Evolutionary conservation across 2,329 filamentous ascomycete species (phyloP).

Genomic region (Ceratocystis harringtonii): DNA sequence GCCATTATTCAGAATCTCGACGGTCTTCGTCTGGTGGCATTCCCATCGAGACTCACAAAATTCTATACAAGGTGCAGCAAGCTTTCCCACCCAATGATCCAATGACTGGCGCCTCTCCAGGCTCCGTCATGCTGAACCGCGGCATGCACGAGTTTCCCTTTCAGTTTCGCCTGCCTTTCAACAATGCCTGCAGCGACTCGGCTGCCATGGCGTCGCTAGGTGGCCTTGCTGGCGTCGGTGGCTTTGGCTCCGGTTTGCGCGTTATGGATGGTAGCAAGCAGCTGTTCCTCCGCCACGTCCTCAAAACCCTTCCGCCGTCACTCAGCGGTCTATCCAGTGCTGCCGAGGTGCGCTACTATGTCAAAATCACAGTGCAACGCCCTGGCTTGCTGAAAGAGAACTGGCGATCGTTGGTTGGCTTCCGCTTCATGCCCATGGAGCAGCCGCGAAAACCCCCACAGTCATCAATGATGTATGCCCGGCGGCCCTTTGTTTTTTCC

Average conservation of each 20-base stretch:
- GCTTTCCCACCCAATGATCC: slow-evolving; percentile 51
- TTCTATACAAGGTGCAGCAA: slow-evolving; percentile 58
- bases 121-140: slow-evolving; percentile 44
- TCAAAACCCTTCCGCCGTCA: slow-evolving; percentile 75
- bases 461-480: slow-evolving; percentile 69
- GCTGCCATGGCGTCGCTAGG: slow-evolving; percentile 39
- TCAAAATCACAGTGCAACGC: slow-evolving; percentile 90
- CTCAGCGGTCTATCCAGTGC: slow-evolving; percentile 73
- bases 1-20: slow-evolving; percentile 23
- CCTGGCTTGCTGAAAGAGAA: slow-evolving; percentile 85
- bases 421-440: slow-evolving; percentile 88
- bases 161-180: slow-evolving; percentile 61
- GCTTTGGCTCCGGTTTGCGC: slow-evolving; percentile 37
- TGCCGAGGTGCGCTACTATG: slow-evolving; percentile 83
- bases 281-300: slow-evolving; percentile 55
- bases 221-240: slow-evolving; percentile 39
- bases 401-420: slow-evolving; percentile 50
- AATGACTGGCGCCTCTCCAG: slow-evolving; percentile 28
- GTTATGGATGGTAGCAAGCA: slow-evolving; percentile 50
- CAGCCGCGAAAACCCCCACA: slow-evolving; percentile 55
- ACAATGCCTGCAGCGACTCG: slow-evolving; percentile 51
- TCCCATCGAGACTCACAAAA: slow-evolving; percentile 49
- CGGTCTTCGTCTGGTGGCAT: slow-evolving; percentile 21
- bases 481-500: slow-evolving; percentile 49
- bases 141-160: slow-evolving; percentile 67